A percentile compares a stretch with the other conserved stretches of the same genome.
phyloP scores from a whole-genome alignment of 164 flowering plant species.

The Vitis rupestris region DNA sequence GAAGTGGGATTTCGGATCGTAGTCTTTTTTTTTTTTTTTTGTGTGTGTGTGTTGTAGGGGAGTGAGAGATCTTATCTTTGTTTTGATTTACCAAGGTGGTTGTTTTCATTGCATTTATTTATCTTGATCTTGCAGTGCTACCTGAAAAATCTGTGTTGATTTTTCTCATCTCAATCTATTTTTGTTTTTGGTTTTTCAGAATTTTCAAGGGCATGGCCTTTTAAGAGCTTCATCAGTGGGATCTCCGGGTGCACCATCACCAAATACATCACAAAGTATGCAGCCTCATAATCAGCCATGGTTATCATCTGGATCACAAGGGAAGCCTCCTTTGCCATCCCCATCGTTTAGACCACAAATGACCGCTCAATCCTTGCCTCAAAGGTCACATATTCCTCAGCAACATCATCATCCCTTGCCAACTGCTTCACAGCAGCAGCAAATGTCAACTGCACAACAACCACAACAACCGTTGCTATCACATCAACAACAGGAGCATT shows the following conservation, averaged over 20 bases:
- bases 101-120: not conserved
- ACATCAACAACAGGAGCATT: constrained; percentile 59
- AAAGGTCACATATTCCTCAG: constrained; percentile 56
- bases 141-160: not conserved
- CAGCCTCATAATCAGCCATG: constrained; percentile 72
- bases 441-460: constrained; percentile 41
- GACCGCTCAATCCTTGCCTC: constrained; percentile 56
- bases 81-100: not conserved
- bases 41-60: not conserved
- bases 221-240: constrained; percentile 46
- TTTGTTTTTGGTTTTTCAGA: constrained; percentile 37
- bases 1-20: too few species aligned
- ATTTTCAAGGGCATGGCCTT: constrained; percentile 64
- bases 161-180: not conserved
- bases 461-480: constrained; percentile 37
- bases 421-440: constrained; percentile 47
- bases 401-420: constrained; percentile 41
- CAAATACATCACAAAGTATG: constrained; percentile 44
- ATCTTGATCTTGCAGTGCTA: not conserved
- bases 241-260: constrained; percentile 46
- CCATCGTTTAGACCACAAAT: constrained; percentile 56
- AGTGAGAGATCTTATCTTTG: not conserved
- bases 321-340: constrained; percentile 67
- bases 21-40: not conserved
- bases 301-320: constrained; percentile 64